Evolutionary conservation across 148 eudicot genomes (phyloP), one percentile per base, ranked within the genome.

Genomic region (Rhododendron vialii): DNA sequence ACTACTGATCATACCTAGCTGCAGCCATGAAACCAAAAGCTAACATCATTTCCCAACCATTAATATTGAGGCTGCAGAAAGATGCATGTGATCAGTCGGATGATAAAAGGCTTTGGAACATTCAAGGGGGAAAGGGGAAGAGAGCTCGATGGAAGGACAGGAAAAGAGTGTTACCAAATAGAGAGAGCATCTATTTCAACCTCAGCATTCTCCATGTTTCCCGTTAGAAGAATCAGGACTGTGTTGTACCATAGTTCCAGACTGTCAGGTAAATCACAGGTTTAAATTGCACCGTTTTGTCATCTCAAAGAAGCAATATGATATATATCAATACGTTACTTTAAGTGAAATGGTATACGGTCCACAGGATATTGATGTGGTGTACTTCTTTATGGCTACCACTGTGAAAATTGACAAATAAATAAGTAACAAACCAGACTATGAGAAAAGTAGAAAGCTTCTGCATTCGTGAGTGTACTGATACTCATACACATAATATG

Each of bases 161-260:
- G 2, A 84, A 30, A 30, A 63, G 30, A 53, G 38, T 36, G n/a
- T 53, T 90, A 88, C 92, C 92, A 90, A 36, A 90, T 87, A 30
- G 90, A 88, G 84, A 90, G 88, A 77, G 92, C 92, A 85, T 85
- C 89, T 26, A 88, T 87, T 13, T 59, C 77, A 35, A 85, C 90
- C 89, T 88, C 87, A 22, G 90, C 88, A 88, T 90, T 88, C 50
- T 48, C 43, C 87, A 90, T 43, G 30, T 83, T 76, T 74, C 90
- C 90, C 4, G 90, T 83, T 57, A 90, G 76, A 48, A 88, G 92
- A 84, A 88, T 17, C 41, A 90, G 86, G 24, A 88, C 15, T 8
- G 83, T 57, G 36, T 81, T 81, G 83, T 81, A 81, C 83, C 83
- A 81, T n/a, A 55, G 47, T 57, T 81, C 83, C 3, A 81, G 48